Base-by-base conservation (phyloP, 495 filamentous ascomycete genomes). In the Penicillium manginii region DNA sequence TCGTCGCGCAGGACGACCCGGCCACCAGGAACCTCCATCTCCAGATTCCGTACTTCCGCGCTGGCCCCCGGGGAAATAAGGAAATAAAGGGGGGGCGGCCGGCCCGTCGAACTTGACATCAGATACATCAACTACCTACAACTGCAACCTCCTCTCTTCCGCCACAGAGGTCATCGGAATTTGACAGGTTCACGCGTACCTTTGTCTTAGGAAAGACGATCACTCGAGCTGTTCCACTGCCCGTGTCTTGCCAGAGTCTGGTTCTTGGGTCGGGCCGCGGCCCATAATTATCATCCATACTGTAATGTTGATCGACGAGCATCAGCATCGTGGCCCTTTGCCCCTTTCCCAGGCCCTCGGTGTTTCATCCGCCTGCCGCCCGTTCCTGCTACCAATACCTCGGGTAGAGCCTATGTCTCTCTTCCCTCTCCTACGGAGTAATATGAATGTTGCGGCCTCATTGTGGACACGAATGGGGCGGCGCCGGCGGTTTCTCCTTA, bases 151-250 rank as follows among this genome's bases (percentile, higher is more conserved):
- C 21, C 31, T 19, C 32, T 23, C n/a, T n/a, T n/a, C 40, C 48
- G 17, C 40, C 40, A 43, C 40, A 2, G 40, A 19, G 26, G 17
- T 19, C 40, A 43, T 43, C 15, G 40, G 42, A 26, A 62, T 45
- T 55, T 61, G 57, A 63, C 57, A 66, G 46, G 60, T 66, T 60
- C 54, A 37, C 50, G 50, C 35, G 55, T 53, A 51, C 52, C n/a
- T 54, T 58, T 58, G 52, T 29, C 11, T 47, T 17, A 26, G 29
- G 29, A 29, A 42, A 33, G 29, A 35, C 29, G 53, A 55, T 55
- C 53, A 56, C 26, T 19, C 14, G 33, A 39, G 43, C 17, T 46
- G 21, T 49, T 48, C 45, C 22, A 37, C 18, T 22, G 23, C 15
- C 14, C n/a, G 14, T 12, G 10, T 32, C 26, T 50, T 49, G 46